A percentile compares a stretch with the other conserved stretches of the same genome.
Conservation (phyloP, 495 filamentous ascomycete species). For the Filosporella fistucella region DNA sequence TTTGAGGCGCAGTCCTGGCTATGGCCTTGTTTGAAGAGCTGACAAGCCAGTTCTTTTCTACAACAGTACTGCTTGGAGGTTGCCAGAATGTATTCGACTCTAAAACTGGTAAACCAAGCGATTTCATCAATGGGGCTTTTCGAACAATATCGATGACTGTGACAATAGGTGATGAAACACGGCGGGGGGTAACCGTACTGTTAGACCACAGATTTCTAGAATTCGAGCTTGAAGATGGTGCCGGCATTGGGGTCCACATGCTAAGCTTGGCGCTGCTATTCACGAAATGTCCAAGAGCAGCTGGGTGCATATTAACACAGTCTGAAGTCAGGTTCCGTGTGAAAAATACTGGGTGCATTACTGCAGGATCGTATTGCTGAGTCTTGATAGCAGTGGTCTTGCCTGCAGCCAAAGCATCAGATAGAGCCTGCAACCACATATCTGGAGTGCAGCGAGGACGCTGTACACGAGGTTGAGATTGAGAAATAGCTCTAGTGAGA, state of each 20-base stretch:
- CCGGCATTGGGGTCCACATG: constrained; percentile 1
- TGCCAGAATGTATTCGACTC: constrained; percentile 13
- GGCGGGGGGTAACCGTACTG: neutral
- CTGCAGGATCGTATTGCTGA: neutral
- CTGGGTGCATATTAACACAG: neutral
- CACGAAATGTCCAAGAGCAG: constrained; percentile 5
- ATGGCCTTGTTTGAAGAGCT: neutral
- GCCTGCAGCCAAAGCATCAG: constrained; percentile 1
- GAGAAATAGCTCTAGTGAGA: constrained; percentile 10
- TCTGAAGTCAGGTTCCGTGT: neutral
- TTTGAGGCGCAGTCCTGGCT: neutral
- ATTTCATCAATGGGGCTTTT: neutral
- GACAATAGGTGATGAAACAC: neutral
- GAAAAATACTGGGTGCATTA: constrained; percentile 9
- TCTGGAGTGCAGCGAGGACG: neutral
- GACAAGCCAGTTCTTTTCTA: constrained; percentile 10
- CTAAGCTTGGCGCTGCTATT: neutral
- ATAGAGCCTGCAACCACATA: constrained; percentile 15
- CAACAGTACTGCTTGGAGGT: neutral
- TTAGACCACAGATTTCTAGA: neutral
- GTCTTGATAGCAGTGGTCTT: neutral
- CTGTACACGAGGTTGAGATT: constrained; percentile 3
- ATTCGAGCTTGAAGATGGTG: neutral
- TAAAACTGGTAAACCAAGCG: neutral
- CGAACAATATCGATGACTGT: neutral